Evolutionary conservation across 306 rosid species (phyloP), one percentile per base, ranked within the genome.

Genomic region (Amphicarpaea edgeworthii): DNA sequence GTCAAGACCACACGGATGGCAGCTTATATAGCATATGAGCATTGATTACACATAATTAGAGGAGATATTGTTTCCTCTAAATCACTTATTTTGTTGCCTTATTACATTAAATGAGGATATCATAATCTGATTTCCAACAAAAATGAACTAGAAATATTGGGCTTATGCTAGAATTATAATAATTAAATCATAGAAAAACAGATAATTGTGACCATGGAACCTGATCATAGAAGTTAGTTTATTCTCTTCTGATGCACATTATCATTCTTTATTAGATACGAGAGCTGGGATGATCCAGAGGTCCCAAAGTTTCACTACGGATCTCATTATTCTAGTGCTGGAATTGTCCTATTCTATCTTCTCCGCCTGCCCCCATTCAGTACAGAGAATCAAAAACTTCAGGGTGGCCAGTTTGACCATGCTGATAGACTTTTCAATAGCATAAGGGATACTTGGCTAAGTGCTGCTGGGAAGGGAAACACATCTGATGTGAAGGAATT

Each of bases 271-370:
- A 57, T 63, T 79, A 96, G 99, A 80, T 90, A 90, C 4, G 98
- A 93, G 80, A 96, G 98, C 88, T 96, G 99, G 99, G 99, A 96
- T 79, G 99, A 96, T 81, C 99, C 99, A 1, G 99, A 96, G 89
- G 91, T 96, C 57, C 99, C 99, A 12, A 96, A 96, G 80, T 96
- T 96, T 83, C 98, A 96, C 78, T 96, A 96, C 63, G 99, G 99
- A 70, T 96, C 99, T 64, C 99, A 96, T 87, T 96, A 96, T 85
- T 96, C 99, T 73, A 96, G 99, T 91, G 99, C 99, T 86, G 99
- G 99, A 82, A 96, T 93, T 72, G 99, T 96, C 70, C 98, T 96
- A 47, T 96, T 92, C 85, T 96, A 96, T 87, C 91, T 96, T 79
- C 88, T 96, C 59, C 98, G 99, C 65, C 84, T 96, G 70, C 99